These are phyloP conservation scores for Thalassiosira exigua DNA, from an alignment of 352 stramenopile genomes.

Conservation along the genomic window DNA sequence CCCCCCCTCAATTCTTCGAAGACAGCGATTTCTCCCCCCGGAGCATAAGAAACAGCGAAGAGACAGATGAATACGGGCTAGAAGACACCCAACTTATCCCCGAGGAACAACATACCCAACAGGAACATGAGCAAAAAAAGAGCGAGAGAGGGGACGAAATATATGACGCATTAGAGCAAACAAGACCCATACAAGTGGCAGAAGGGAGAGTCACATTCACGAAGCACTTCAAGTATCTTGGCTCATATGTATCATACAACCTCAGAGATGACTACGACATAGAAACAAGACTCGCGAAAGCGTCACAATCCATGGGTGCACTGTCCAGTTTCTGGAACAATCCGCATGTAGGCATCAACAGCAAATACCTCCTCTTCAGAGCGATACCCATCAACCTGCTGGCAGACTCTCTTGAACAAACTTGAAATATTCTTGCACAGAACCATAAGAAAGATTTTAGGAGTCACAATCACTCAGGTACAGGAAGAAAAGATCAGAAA, in stretches of 20 bases:
- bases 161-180: background rate
- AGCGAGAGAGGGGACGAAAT: background rate
- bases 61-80: background rate
- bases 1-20: slow-evolving; percentile 1
- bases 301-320: slow-evolving; percentile 2
- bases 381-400: slow-evolving; percentile 24
- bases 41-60: no score
- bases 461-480: slow-evolving; percentile 32
- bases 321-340: slow-evolving; percentile 24
- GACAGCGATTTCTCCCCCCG: no score
- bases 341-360: slow-evolving; percentile 15
- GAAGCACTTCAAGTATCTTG: slow-evolving; percentile 29
- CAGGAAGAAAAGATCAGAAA: slow-evolving; percentile 35
- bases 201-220: slow-evolving; percentile 18
- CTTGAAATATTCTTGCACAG: slow-evolving; percentile 25
- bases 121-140: background rate
- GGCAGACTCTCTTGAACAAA: slow-evolving; percentile 8
- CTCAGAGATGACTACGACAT: slow-evolving; percentile 25
- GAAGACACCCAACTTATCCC: background rate
- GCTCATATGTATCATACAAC: slow-evolving; percentile 22
- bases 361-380: slow-evolving; percentile 30
- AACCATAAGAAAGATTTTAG: slow-evolving; percentile 25
- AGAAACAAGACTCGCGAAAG: background rate
- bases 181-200: background rate
- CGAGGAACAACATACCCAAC: slow-evolving; percentile 7